Evolutionary conservation across 306 rosid genomes (phyloP).

Genomic region (Begonia fuchsioides): DNA sequence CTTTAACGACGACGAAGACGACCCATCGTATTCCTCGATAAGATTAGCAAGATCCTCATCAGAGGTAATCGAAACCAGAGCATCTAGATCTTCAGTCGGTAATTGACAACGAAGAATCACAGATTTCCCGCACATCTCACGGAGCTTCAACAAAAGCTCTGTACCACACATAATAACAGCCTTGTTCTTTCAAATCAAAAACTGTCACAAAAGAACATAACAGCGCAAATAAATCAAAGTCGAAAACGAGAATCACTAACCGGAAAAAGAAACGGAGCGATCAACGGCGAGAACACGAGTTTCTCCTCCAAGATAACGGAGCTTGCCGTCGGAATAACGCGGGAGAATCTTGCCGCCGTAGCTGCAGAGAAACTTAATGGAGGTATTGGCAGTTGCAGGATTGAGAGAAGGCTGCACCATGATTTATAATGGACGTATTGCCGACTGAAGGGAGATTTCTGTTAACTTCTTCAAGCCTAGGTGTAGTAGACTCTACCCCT

Average conservation of each 20-base stretch:
- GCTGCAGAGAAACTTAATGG: constrained; percentile 73
- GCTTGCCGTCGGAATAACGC: constrained; percentile 83
- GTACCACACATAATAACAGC: constrained; percentile 17
- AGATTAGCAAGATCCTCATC: constrained; percentile 82
- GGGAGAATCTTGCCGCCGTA: constrained; percentile 92
- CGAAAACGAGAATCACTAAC: constrained; percentile 22
- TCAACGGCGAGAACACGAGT: constrained; percentile 77
- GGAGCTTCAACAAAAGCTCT: constrained; percentile 64
- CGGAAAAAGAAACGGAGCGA: constrained; percentile 57
- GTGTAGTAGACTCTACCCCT: constrained; percentile 5
- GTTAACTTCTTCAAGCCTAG: constrained; percentile 11
- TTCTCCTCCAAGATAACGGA: constrained; percentile 84
- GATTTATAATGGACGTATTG: too few species aligned
- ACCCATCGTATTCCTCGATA: constrained; percentile 68
- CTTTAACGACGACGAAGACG: constrained; percentile 34
- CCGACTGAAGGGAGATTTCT: neutral
- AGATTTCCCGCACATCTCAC: constrained; percentile 48
- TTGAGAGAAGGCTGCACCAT: constrained; percentile 33
- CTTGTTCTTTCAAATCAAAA: constrained; percentile 6
- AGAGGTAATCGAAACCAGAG: constrained; percentile 70
- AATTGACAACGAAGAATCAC: constrained; percentile 79
- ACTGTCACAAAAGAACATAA: neutral
- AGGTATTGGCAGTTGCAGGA: neutral
- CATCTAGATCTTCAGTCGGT: constrained; percentile 85
- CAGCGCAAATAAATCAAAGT: neutral